Percentiles rank a stretch among this genome's conserved stretches.
These are phyloP conservation scores for Kodamaea kakaduensis DNA, from an alignment of 805 yeast species.

Conservation along the genomic window DNA sequence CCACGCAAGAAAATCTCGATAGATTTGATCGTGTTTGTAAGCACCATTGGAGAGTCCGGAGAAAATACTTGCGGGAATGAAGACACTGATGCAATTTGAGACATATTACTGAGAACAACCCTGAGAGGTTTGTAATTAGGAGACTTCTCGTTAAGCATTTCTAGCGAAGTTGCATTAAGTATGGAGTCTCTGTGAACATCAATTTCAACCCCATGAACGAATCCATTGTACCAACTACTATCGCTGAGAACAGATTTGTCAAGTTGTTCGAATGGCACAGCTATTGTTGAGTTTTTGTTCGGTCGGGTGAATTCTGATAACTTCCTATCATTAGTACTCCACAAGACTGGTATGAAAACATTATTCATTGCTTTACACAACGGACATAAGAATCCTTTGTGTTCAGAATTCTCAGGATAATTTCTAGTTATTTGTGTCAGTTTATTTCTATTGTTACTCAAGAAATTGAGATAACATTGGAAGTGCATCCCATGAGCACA, in stretches of 20 bases:
- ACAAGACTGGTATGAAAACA: constrained; percentile 72
- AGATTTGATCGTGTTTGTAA: constrained; percentile 58
- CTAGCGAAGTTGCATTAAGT: constrained; percentile 25
- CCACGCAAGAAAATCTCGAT: constrained; percentile 67
- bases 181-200: constrained; percentile 24
- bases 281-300: neutral
- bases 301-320: constrained; percentile 11
- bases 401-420: constrained; percentile 67
- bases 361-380: constrained; percentile 85
- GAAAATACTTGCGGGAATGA: constrained; percentile 37
- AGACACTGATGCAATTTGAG: constrained; percentile 30
- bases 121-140: constrained; percentile 26
- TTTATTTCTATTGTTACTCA: constrained; percentile 51
- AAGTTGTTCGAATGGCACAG: neutral
- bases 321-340: constrained; percentile 45
- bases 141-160: constrained; percentile 24
- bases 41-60: constrained; percentile 32
- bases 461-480: constrained; percentile 64
- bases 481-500: constrained; percentile 96
- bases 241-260: constrained; percentile 13
- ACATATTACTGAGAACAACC: constrained; percentile 30
- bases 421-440: constrained; percentile 77
- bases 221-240: constrained; percentile 24
- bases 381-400: constrained; percentile 81
- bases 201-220: constrained; percentile 16